Evolutionary conservation across 352 stramenopile species (phyloP), one percentile per base, ranked within the genome.

Genomic region (Phytopythium oedochilum): DNA sequence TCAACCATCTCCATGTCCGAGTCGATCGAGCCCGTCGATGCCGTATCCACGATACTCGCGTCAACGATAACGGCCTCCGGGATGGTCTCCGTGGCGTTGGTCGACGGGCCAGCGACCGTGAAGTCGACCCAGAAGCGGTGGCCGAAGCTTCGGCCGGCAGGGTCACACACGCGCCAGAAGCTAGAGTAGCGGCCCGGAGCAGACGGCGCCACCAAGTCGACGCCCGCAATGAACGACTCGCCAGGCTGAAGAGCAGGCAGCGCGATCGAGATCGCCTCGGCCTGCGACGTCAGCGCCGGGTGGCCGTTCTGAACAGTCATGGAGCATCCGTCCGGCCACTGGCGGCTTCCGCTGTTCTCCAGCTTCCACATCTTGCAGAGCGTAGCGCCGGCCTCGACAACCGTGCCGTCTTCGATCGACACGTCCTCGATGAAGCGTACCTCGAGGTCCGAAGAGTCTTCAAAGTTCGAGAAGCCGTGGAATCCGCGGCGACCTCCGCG

Each of bases 61-160:
- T 40, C 38, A 14, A 50, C 25, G 11, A n/a, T 12, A 12, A 40
- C 23, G 8, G 46, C 34, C 26, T 67, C 58, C 22, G 39, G 22
- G n/a, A 31, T 22, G 7, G 15, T 15, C 15, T 10, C 39, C 20
- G 38, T 20, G 5, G 31, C 20, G 31, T 18, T 43, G 7, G 28
- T 45, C 10, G 17, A n/a, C 15, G 45, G 35, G 22, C 34, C 55
- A 35, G 35, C 52, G 45, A 92, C 78, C 3, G 74, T 75, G 39
- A 96, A 69, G 53, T 95, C 84, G 28, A 94, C 71, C 86, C 86
- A 96, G 60, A 96, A 83, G 2, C 84, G 81, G 52, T 96, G 83
- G 0, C 86, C 86, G 55, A 96, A 96, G 53, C 73, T 79, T 6
- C 64, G 71, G 36, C 71, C 76, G 2, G 80, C 69, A 0, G 78